Conservation (phyloP, 768 basidiomycete genomes). For the Podaxis sp. region DNA sequence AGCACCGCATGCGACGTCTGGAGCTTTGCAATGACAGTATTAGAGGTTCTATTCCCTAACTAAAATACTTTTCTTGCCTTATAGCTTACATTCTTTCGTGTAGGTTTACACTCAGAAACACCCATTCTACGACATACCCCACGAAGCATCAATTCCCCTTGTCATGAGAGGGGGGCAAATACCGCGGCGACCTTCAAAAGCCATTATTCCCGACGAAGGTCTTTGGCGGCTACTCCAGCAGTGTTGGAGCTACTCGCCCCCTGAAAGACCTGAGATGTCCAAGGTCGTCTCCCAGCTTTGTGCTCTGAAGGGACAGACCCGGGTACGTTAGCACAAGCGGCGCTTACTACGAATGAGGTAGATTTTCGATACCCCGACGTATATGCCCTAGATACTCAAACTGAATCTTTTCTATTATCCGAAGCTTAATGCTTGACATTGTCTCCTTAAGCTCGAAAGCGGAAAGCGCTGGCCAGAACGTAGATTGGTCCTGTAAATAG, state of each 20-base stretch:
- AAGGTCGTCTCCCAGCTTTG: background rate
- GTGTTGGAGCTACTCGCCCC: background rate
- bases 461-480: too few species aligned
- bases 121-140: background rate
- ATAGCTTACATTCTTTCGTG: background rate
- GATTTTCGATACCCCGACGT: background rate
- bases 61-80: background rate
- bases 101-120: background rate
- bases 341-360: background rate
- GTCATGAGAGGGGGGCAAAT: background rate
- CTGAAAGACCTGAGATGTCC: background rate
- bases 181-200: background rate
- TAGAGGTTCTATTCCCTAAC: background rate
- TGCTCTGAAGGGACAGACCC: background rate
- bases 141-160: background rate
- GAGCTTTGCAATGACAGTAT: conserved; percentile 4
- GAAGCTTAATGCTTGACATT: too few species aligned
- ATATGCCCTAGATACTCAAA: too few species aligned
- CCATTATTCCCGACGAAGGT: background rate
- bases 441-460: too few species aligned
- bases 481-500: too few species aligned
- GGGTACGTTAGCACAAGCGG: background rate
- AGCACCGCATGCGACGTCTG: background rate
- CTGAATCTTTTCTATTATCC: too few species aligned
- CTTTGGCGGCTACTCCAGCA: background rate